A percentile compares a stretch with the other conserved stretches of the same genome.
These are phyloP conservation scores for Cytospora mali DNA, from an alignment of 2,329 filamentous ascomycete genomes.

Conservation along the genomic window DNA sequence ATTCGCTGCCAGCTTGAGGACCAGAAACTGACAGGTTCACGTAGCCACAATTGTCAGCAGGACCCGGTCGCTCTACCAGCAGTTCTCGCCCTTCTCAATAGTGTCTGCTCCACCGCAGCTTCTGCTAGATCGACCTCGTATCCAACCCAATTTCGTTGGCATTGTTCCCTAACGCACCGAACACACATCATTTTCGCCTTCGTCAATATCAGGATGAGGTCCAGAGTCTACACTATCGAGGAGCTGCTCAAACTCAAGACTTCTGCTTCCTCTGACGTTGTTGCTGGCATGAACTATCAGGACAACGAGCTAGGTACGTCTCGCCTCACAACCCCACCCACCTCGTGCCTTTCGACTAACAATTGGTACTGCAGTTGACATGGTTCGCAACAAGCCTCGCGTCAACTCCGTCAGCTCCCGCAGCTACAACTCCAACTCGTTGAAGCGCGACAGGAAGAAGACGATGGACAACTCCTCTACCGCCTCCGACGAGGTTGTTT, in stretches of 20 bases:
- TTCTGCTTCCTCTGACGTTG: constrained; percentile 16
- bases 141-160: constrained; percentile 46
- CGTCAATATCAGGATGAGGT: constrained; percentile 45
- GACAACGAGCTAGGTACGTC: constrained; percentile 30
- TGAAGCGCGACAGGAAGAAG: constrained; percentile 32
- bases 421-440: constrained; percentile 29
- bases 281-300: constrained; percentile 19
- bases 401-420: constrained; percentile 28
- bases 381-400: constrained; percentile 33
- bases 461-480: constrained; percentile 40
- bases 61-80: constrained; percentile 34
- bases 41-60: constrained; percentile 33
- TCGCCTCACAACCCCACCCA: background rate
- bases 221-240: constrained; percentile 45
- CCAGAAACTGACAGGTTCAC: constrained; percentile 41
- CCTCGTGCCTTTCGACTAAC: background rate
- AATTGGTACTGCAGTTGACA: constrained; percentile 31
- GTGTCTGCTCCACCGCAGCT: constrained; percentile 32
- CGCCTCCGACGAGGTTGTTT: constrained; percentile 42
- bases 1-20: constrained; percentile 43
- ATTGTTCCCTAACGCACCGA: constrained; percentile 39
- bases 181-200: constrained; percentile 47
- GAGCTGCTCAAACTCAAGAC: constrained; percentile 49
- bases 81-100: constrained; percentile 39
- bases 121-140: constrained; percentile 31